phyloP scores from a whole-genome alignment of 2,329 filamentous ascomycete genomes.

The Periglandula ipomoeae region DNA sequence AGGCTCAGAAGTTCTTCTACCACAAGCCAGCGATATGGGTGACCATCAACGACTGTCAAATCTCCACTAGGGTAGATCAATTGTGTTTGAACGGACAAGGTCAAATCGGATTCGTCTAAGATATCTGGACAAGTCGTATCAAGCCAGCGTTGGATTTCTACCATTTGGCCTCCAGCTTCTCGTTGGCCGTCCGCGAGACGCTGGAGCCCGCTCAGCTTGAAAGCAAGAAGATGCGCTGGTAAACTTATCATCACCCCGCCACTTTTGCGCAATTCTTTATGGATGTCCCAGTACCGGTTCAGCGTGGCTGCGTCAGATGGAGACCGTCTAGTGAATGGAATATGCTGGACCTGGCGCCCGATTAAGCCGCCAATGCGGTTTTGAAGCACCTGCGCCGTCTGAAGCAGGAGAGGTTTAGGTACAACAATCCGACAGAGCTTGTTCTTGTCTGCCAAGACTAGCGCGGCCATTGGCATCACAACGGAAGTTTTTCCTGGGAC shows the following conservation, averaged over 20 bases:
- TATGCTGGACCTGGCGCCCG: constrained; percentile 41
- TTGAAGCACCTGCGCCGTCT: constrained; percentile 48
- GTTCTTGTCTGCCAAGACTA: constrained; percentile 33
- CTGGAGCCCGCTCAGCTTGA: constrained; percentile 52
- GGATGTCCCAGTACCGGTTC: constrained; percentile 11
- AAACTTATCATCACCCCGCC: constrained; percentile 50
- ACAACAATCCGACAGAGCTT: constrained; percentile 45
- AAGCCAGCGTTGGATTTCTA: constrained; percentile 42
- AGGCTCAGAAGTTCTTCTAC: constrained; percentile 31
- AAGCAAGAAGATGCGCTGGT: constrained; percentile 57
- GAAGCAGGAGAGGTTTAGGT: constrained; percentile 44
- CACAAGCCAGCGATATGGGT: constrained; percentile 42
- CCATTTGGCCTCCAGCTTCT: constrained; percentile 35
- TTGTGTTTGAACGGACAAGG: constrained; percentile 43
- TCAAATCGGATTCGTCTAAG: constrained; percentile 55
- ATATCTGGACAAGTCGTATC: constrained; percentile 45
- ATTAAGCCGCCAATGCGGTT: constrained; percentile 45
- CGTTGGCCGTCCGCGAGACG: constrained; percentile 38
- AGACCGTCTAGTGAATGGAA: constrained; percentile 36
- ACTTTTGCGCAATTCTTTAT: constrained; percentile 9
- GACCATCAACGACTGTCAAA: constrained; percentile 39
- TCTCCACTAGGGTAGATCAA: constrained; percentile 47
- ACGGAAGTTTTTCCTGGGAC: constrained; percentile 41
- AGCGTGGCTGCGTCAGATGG: not conserved
- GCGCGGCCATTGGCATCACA: constrained; percentile 43